These are phyloP conservation scores for Aspergillus piperis DNA, from an alignment of 2,329 filamentous ascomycete species.

Conservation along the genomic window DNA sequence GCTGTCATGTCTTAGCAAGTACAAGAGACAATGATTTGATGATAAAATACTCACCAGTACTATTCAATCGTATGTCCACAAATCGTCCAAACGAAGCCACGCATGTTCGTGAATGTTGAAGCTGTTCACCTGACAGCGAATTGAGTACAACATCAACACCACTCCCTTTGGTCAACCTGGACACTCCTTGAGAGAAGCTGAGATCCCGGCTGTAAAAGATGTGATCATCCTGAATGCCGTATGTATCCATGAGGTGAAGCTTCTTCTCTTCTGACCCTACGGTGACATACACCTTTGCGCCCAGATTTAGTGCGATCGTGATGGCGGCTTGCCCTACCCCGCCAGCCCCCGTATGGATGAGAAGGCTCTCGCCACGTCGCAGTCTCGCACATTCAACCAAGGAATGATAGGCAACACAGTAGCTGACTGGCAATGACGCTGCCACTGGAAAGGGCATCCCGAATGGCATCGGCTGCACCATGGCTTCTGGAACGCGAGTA, in stretches of 20 bases:
- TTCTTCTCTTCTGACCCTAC: background rate
- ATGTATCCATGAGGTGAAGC: background rate
- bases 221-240: background rate
- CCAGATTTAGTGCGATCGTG: conserved; percentile 19
- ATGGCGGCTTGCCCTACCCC: conserved; percentile 31
- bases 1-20: too few species aligned
- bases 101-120: background rate
- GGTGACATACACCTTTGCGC: background rate
- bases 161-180: background rate
- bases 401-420: background rate
- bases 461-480: background rate
- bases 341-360: background rate
- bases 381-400: background rate
- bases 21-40: too few species aligned
- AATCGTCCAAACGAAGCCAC: background rate
- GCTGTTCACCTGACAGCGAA: background rate
- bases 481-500: background rate
- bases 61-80: background rate
- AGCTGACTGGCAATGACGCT: background rate
- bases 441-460: background rate
- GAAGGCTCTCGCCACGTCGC: background rate
- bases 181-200: background rate
- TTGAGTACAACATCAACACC: background rate
- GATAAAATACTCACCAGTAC: too few species aligned
- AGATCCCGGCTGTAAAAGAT: background rate